These are phyloP conservation scores for Trebouxia sp. DNA, from an alignment of 139 green algal genomes.

Conservation along the genomic window DNA sequence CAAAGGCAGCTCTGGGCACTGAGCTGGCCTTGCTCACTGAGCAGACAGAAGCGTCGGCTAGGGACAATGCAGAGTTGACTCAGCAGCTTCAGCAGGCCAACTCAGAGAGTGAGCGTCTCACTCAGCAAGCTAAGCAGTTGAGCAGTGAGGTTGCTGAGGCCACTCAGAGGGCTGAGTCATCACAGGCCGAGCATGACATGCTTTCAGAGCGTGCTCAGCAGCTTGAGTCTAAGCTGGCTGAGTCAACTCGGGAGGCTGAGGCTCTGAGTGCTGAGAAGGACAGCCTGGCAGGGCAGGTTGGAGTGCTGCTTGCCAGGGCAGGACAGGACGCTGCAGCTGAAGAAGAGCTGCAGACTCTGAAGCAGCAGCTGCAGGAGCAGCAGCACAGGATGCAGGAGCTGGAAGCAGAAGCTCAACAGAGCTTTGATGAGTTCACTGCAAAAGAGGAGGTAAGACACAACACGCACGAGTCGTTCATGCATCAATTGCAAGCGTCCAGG, in stretches of 20 bases:
- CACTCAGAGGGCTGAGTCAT: not conserved
- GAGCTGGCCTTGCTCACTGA: not conserved
- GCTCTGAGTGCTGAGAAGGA: not conserved
- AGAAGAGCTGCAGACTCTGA: not conserved
- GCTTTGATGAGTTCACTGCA: not conserved
- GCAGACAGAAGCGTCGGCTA: no score
- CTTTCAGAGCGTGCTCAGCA: not conserved
- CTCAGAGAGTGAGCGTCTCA: not conserved
- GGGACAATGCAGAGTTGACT: no score
- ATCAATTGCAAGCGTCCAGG: no score
- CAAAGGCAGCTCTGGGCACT: constrained; percentile 4
- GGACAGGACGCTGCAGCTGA: not conserved
- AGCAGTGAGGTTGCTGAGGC: not conserved
- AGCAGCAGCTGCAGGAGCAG: not conserved
- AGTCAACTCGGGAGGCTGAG: not conserved
- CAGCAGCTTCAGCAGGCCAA: not conserved
- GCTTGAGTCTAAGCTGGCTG: not conserved
- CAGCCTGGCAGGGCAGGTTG: not conserved
- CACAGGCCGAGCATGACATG: not conserved
- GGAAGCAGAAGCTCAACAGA: not conserved
- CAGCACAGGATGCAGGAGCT: not conserved
- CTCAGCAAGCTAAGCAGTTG: not conserved
- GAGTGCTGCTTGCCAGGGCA: not conserved
- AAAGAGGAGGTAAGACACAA: constrained; percentile 16
- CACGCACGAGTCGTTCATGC: no score